Evolutionary conservation across 2,329 filamentous ascomycete species (phyloP), one percentile per base, ranked within the genome.

Genomic region (Saccharata proteae): DNA sequence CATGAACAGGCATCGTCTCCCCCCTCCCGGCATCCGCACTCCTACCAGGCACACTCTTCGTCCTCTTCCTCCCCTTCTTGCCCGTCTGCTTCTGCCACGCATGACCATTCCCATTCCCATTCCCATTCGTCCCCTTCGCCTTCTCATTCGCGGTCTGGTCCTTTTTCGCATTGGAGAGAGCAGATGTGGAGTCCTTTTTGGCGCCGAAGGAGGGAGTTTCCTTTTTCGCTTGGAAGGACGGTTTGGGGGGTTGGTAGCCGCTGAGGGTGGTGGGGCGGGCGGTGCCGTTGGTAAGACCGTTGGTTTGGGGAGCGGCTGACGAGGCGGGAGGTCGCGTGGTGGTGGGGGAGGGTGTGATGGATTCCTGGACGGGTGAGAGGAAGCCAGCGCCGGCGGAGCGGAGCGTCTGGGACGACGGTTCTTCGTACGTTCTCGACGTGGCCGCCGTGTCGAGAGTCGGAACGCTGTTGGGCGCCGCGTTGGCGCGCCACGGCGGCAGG

Each of bases 321-420:
- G 52, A 47, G 12, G 23, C 9, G 6, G 65, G 57, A 28, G 66
- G 74, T 33, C 76, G 65, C 34, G 60, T 58, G 9, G 67, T 61
- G 3, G 67, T 78, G 2, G 80, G 78, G 2, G 80, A 82, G 3
- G 79, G 77, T 0, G 76, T 79, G n/a, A 69, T 66, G 5, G 71
- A 69, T 55, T 85, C 80, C 32, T 78, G 79, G 1, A 85, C 80
- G 0, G 80, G 80, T 0, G 80, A 85, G 2, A 86, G 62, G 14
- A 66, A 39, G 66, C 67, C 51, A 18, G 11, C 17, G 7, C 45
- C 48, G 13, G 54, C 52, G 4, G 52, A 55, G 29, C 54, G 49
- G 29, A 51, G 39, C 30, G 54, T 51, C 25, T 54, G 52, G n/a
- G n/a, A n/a, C n/a, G 52, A 46, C 14, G 49, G 42, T 17, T 44